Evolutionary conservation across 352 stramenopile species (phyloP).

Genomic region (Peronospora tabacina): DNA sequence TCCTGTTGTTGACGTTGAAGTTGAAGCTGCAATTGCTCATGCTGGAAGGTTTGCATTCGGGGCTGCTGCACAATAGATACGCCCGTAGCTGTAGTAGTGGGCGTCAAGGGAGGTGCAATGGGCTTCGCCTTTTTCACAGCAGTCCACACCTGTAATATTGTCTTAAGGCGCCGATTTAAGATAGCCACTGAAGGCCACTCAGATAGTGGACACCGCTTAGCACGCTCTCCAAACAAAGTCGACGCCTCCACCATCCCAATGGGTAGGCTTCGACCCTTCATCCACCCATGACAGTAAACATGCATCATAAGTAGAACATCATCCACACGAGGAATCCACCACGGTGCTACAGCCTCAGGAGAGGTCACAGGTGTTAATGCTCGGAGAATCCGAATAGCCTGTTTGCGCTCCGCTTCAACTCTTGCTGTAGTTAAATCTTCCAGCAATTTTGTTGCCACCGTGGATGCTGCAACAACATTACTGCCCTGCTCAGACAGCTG

Average conservation of each 20-base stretch:
- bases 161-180: slow-evolving; percentile 50
- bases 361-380: slow-evolving; percentile 31
- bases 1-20: slow-evolving; percentile 14
- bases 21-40: slow-evolving; percentile 16
- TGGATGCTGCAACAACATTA: neutral
- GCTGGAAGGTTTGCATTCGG: slow-evolving; percentile 6
- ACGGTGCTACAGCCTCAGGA: slow-evolving; percentile 37
- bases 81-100: slow-evolving; percentile 8
- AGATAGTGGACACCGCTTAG: slow-evolving; percentile 10
- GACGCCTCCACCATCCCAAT: slow-evolving; percentile 31
- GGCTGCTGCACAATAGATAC: slow-evolving; percentile 13
- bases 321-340: slow-evolving; percentile 74
- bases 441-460: neutral
- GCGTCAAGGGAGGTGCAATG: neutral
- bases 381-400: slow-evolving; percentile 40
- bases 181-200: slow-evolving; percentile 43
- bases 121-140: slow-evolving; percentile 16
- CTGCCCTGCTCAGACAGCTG: neutral
- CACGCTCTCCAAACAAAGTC: slow-evolving; percentile 53
- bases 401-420: slow-evolving; percentile 21
- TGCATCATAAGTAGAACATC: slow-evolving; percentile 66
- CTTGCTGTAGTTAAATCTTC: slow-evolving; percentile 1
- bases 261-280: slow-evolving; percentile 39
- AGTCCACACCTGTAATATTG: slow-evolving; percentile 47
- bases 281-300: slow-evolving; percentile 65